phyloP scores from a whole-genome alignment of 2,329 filamentous ascomycete species.

The Eutypella sp. region DNA sequence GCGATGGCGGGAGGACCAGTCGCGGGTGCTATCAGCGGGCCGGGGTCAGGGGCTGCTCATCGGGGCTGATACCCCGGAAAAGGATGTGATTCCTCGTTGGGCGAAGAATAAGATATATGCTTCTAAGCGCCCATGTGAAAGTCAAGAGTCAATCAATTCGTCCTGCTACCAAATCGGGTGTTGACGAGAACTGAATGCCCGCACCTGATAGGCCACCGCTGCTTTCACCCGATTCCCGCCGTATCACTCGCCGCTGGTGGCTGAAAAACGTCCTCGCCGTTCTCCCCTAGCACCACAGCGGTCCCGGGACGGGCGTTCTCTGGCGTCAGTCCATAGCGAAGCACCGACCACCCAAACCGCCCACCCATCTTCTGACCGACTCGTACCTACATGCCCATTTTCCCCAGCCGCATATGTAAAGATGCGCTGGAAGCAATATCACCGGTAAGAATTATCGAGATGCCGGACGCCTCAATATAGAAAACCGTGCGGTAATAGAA shows the following conservation, averaged over 20 bases:
- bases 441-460: too few species aligned
- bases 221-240: conserved; percentile 1
- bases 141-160: not conserved
- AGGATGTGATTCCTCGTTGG: conserved; percentile 1
- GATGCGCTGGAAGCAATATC: too few species aligned
- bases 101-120: too few species aligned
- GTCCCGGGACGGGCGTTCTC: not conserved
- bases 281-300: not conserved
- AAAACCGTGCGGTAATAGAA: too few species aligned
- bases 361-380: not conserved
- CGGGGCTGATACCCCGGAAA: not conserved
- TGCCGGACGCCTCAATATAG: too few species aligned
- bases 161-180: not conserved
- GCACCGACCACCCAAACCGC: not conserved
- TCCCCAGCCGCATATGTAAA: not conserved
- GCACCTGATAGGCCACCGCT: not conserved
- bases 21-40: not conserved
- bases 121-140: not conserved
- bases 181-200: not conserved
- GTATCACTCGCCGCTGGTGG: not conserved
- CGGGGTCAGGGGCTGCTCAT: not conserved
- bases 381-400: not conserved
- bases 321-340: not conserved
- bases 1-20: not conserved
- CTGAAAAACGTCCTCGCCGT: conserved; percentile 1